A percentile compares a stretch with the other conserved stretches of the same genome.
Conservation (phyloP, 2,329 filamentous ascomycete genomes). For the Phaeosphaeriaceae sp. region DNA sequence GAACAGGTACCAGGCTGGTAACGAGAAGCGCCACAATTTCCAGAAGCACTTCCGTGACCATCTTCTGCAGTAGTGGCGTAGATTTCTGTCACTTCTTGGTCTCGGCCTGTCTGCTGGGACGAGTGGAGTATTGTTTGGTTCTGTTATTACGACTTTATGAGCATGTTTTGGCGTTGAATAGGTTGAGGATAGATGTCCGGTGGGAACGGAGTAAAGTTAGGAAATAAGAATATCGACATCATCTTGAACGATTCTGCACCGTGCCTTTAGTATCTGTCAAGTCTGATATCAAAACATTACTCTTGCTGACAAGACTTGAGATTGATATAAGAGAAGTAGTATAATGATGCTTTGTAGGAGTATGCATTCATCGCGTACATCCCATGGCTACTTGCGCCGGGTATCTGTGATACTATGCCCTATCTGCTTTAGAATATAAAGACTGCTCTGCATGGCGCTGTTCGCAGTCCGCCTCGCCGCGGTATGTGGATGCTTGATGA, state of each 20-base stretch:
- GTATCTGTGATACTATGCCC: not conserved
- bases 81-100: not conserved
- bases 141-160: constrained; percentile 4
- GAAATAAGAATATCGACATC: not conserved
- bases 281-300: too few relatives aligned
- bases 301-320: too few relatives aligned
- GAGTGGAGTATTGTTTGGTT: not conserved
- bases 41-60: constrained; percentile 76
- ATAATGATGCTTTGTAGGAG: not conserved
- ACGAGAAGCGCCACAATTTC: constrained; percentile 77
- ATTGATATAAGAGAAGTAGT: too few relatives aligned
- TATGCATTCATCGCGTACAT: not conserved
- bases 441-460: not conserved
- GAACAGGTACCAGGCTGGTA: constrained; percentile 67
- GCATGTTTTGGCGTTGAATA: constrained; percentile 8
- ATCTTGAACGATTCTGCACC: too few relatives aligned
- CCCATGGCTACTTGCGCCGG: not conserved
- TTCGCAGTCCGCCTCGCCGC: not conserved
- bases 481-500: not conserved
- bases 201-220: not conserved
- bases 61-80: constrained; percentile 54
- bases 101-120: not conserved
- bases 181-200: not conserved
- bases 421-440: not conserved
- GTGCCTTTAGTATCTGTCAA: too few relatives aligned